Evolutionary conservation across 495 filamentous ascomycete genomes (phyloP), one percentile per base, ranked within the genome.

Genomic region (Amniculicola lignicola): DNA sequence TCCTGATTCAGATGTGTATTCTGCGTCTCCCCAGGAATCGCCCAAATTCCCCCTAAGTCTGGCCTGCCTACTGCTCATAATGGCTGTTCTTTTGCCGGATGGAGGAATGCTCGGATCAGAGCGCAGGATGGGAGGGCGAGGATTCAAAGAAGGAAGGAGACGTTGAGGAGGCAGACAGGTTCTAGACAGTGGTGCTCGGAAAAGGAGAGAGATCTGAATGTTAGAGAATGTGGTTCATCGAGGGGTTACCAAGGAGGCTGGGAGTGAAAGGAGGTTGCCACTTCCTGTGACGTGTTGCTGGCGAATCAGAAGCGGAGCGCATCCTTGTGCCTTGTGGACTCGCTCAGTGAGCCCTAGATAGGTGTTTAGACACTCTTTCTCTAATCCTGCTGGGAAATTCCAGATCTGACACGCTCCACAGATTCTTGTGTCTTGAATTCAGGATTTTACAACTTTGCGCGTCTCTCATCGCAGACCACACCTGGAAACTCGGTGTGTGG

Each of bases 11-110:
- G 54, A 50, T 40, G 57, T 21, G 41, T 61, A 67, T 3, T 68
- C 64, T 18, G 69, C 61, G 18, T 61, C 62, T 36, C 63, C 67
- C 69, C 69, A 72, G 5, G 68, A 70, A 19, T 69, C 68, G 2
- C 61, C 64, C 15, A 62, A 53, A 22, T 57, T 58, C 11, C 51
- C 46, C n/a, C 52, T 42, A 10, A 61, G 51, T 23, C 49, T 57
- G 12, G 14, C 45, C 15, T 46, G 54, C 29, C 41, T 29, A 19
- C 42, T 23, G 44, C 35, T 19, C 16, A 45, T 62, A 48, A 57
- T 58, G 35, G 22, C 35, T n/a, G n/a, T n/a, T n/a, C n/a, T n/a
- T n/a, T n/a, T n/a, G 25, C 38, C 25, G 28, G 18, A 33, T 40
- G 27, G 50, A 16, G 46, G 9, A 19, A 21, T 4, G 9, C 21